Conservation (phyloP, 2,329 filamentous ascomycete genomes). For the Lecanicillium sp. region DNA sequence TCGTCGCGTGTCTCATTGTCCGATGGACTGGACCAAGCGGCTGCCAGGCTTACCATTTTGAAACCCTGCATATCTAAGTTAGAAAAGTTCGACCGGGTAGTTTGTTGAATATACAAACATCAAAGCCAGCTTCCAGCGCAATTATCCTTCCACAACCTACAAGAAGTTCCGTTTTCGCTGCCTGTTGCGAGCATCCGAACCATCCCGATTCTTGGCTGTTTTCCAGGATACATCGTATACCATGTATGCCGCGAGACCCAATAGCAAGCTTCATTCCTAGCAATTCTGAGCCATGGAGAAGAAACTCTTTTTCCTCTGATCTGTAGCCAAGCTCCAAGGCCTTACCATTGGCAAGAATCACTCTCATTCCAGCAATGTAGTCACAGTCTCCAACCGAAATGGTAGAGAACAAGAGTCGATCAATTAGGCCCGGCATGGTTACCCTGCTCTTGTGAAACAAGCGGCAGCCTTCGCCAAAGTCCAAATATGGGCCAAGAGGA, state of each 20-base stretch:
- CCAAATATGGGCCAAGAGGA: neutral
- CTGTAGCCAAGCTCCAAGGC: constrained; percentile 4
- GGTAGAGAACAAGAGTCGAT: neutral
- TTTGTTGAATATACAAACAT: neutral
- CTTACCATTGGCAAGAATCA: neutral
- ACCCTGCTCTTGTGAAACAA: neutral
- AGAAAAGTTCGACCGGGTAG: neutral
- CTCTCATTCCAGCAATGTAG: constrained; percentile 3
- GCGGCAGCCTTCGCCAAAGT: neutral
- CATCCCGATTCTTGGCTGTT: too few species aligned
- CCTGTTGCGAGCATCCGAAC: neutral
- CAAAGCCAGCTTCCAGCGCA: neutral
- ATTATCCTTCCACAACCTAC: neutral
- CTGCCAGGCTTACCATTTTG: neutral
- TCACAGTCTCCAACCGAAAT: neutral
- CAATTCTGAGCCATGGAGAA: neutral
- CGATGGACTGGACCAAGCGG: too few species aligned
- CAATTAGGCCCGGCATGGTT: neutral
- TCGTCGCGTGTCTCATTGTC: too few species aligned
- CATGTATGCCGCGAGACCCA: too few species aligned
- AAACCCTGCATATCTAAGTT: neutral
- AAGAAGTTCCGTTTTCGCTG: neutral
- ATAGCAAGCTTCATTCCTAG: too few species aligned
- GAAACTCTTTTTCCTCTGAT: neutral
- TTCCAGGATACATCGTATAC: too few species aligned